These are phyloP conservation scores for Phytophthora idaei DNA, from an alignment of 352 stramenopile species.

Conservation along the genomic window DNA sequence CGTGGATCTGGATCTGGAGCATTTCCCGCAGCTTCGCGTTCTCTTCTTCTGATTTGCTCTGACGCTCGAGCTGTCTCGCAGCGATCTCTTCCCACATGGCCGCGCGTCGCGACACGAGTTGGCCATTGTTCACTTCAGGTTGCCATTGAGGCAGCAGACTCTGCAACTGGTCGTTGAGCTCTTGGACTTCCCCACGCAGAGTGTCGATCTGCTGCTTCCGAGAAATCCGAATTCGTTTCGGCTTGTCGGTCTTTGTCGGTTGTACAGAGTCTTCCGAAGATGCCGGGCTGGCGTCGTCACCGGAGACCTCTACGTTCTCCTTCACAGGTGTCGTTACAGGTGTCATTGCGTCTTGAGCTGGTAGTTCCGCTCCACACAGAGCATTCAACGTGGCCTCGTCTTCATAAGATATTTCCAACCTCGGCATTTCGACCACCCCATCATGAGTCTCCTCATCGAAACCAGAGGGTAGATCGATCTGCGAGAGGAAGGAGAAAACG, in stretches of 20 bases:
- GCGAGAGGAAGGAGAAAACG: constrained; percentile 24
- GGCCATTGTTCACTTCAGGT: not conserved
- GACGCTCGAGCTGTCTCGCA: constrained; percentile 25
- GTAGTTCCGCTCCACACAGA: not conserved
- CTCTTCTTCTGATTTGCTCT: constrained; percentile 24
- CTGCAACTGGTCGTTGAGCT: constrained; percentile 20
- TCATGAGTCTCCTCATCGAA: constrained; percentile 2
- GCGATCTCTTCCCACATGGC: constrained; percentile 37
- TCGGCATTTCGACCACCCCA: not conserved
- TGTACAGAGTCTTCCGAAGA: constrained; percentile 8
- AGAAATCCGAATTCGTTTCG: constrained; percentile 10
- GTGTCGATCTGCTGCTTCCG: constrained; percentile 25
- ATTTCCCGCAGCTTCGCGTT: constrained; percentile 30
- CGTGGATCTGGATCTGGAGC: constrained; percentile 33
- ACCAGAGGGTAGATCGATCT: constrained; percentile 19
- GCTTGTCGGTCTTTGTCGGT: not conserved
- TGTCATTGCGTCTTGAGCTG: not conserved
- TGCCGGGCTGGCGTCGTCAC: not conserved
- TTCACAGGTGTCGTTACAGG: not conserved
- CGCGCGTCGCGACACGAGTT: constrained; percentile 3
- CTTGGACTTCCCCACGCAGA: constrained; percentile 9
- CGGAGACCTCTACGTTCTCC: not conserved
- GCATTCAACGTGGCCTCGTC: not conserved
- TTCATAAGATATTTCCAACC: not conserved
- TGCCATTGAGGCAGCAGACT: constrained; percentile 1